Evolutionary conservation across 2,329 filamentous ascomycete species (phyloP).

Genomic region (Nigrospora oryzae): DNA sequence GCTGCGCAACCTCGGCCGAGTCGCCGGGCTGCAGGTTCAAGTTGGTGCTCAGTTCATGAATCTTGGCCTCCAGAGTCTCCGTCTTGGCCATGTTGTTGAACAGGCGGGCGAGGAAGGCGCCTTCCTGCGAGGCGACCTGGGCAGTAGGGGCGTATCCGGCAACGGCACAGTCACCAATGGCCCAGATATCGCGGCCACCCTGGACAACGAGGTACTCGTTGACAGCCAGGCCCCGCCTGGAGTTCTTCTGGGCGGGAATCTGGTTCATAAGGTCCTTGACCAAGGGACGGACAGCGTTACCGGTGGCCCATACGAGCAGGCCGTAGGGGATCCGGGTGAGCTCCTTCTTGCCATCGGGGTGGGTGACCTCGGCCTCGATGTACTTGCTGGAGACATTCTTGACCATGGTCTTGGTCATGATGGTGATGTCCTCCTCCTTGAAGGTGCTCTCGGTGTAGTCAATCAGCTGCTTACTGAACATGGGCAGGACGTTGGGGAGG

Average conservation of each 20-base stretch:
- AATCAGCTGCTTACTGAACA: conserved; percentile 98
- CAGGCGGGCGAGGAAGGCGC: conserved; percentile 84
- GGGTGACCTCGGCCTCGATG: conserved; percentile 80
- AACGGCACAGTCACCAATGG: conserved; percentile 92
- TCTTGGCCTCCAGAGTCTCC: conserved; percentile 67
- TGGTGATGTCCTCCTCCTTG: conserved; percentile 96
- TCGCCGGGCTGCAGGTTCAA: conserved; percentile 55
- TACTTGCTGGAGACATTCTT: conserved; percentile 91
- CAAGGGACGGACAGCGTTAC: conserved; percentile 84
- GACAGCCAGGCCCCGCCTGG: conserved; percentile 86
- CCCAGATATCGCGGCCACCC: conserved; percentile 95
- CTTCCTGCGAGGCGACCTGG: conserved; percentile 93
- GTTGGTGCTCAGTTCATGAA: conserved; percentile 58
- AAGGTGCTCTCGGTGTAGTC: conserved; percentile 99
- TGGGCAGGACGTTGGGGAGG: conserved; percentile 89
- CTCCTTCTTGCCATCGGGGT: conserved; percentile 77
- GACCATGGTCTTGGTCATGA: conserved; percentile 98
- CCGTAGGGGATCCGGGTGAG: conserved; percentile 82
- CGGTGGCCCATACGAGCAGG: conserved; percentile 95
- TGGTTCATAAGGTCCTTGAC: conserved; percentile 86
- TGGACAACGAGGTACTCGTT: conserved; percentile 99
- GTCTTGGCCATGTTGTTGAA: conserved; percentile 99
- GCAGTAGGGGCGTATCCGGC: conserved; percentile 97
- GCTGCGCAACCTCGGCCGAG: conserved; percentile 56
- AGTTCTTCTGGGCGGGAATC: conserved; percentile 92